These are phyloP conservation scores for Ophiocordyceps sinensis DNA, from an alignment of 2,329 filamentous ascomycete species.

Conservation along the genomic window DNA sequence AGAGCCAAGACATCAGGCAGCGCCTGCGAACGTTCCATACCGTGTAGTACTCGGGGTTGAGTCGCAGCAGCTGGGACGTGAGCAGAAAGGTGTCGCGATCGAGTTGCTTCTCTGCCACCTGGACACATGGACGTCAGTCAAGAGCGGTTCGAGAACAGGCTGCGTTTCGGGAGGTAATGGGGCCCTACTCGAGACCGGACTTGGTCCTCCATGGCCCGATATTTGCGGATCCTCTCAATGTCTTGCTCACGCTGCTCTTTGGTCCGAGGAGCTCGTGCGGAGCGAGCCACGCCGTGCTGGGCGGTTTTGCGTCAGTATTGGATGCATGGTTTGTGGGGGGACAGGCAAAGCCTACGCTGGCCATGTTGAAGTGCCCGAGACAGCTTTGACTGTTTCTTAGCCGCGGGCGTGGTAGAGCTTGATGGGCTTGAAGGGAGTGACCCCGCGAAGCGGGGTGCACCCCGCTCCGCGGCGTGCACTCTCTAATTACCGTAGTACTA, in stretches of 20 bases:
- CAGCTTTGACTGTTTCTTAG: no score
- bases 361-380: background rate
- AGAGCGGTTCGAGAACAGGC: no score
- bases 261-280: slow-evolving; percentile 41
- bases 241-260: slow-evolving; percentile 60
- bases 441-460: no score
- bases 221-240: slow-evolving; percentile 59
- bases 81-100: background rate
- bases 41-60: slow-evolving; percentile 83
- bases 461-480: no score
- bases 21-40: slow-evolving; percentile 80
- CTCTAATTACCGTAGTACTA: no score
- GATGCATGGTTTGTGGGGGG: no score
- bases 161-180: slow-evolving; percentile 9
- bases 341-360: background rate
- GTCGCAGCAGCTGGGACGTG: slow-evolving; percentile 52
- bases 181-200: slow-evolving; percentile 47
- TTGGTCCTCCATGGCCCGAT: slow-evolving; percentile 54
- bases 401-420: no score
- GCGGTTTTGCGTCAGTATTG: background rate
- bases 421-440: no score
- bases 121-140: background rate
- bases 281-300: slow-evolving; percentile 74
- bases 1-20: slow-evolving; percentile 45
- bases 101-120: background rate